Evolutionary conservation across 2,329 filamentous ascomycete genomes (phyloP).

Genomic region (Beauveria australis): DNA sequence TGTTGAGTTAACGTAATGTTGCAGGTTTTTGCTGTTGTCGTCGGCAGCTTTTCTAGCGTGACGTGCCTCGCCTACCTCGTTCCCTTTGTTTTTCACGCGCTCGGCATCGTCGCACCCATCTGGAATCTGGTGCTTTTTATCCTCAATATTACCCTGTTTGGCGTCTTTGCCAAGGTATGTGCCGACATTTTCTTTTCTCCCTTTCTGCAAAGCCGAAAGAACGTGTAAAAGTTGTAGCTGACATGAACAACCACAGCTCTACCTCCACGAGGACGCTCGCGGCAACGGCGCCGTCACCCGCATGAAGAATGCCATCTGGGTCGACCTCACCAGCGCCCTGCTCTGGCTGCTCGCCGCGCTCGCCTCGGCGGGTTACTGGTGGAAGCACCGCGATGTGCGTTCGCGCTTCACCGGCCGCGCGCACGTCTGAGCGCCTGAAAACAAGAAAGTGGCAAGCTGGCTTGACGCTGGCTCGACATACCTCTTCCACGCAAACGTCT

Average conservation of each 20-base stretch:
- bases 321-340: constrained; percentile 65
- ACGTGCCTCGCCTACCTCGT: constrained; percentile 59
- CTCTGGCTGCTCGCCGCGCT: constrained; percentile 64
- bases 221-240: not conserved
- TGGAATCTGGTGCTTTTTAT: constrained; percentile 69
- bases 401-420: constrained; percentile 53
- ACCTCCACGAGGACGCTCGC: constrained; percentile 59
- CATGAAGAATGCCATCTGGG: constrained; percentile 84
- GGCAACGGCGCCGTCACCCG: constrained; percentile 55
- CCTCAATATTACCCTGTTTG: constrained; percentile 75
- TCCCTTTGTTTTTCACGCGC: constrained; percentile 48
- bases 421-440: constrained; percentile 30
- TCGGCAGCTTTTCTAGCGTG: constrained; percentile 56
- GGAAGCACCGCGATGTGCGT: constrained; percentile 41
- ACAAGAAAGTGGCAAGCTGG: not conserved
- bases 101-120: constrained; percentile 42
- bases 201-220: not conserved
- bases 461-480: not conserved
- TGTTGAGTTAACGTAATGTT: not conserved
- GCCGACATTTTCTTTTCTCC: not conserved
- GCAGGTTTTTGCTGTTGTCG: constrained; percentile 63
- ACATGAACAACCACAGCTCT: constrained; percentile 40
- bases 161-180: constrained; percentile 63
- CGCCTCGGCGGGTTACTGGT: constrained; percentile 51
- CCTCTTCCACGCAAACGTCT: not conserved